Evolutionary conservation across 1,284 basidiomycete genomes (phyloP), one percentile per base, ranked within the genome.

Genomic region (Cutaneotrichosporon spelunceum): DNA sequence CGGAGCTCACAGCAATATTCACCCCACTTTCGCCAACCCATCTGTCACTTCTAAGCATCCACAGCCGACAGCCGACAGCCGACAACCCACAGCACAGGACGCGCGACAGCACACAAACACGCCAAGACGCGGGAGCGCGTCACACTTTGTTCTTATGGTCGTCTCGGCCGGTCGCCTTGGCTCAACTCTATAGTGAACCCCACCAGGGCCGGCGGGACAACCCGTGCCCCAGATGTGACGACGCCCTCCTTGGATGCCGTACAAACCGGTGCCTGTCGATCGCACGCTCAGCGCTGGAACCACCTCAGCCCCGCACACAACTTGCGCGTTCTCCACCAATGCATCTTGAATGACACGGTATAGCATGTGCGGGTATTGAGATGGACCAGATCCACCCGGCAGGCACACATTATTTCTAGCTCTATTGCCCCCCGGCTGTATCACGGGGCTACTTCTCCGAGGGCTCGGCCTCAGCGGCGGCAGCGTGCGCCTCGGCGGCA

Each of bases 401-500:
- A 16, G 52, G 36, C 52, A 53, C 52, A 34, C 52, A 53, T 53
- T 53, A 53, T 36, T 34, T 53, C 52, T 53, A 53, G 23, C 52
- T 53, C 52, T 53, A 53, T 26, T 33, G n/a, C 21, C 14, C 33
- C 16, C 19, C 13, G 49, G 30, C 34, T 16, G 2, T 33, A 30
- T 9, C 7, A 9, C 2, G 3, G 34, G 21, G 21, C 27, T 30
- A 30, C 48, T 53, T 4, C 52, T 53, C 33, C 34, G 33, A 26
- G 1, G 39, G 42, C 26, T 42, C 44, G 24, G 19, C 33, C 34
- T 53, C 52, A 34, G 52, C 52, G 14, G 52, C 52, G 14, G 29
- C 27, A 44, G 49, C 57, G 19, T 30, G 30, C 0, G 67, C 67
- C 60, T 68, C 67, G 36, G 65, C 63, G 6, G 65, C 65, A 3